Evolutionary conservation across 2,329 filamentous ascomycete genomes (phyloP).

Genomic region (Cercospora berteroae): DNA sequence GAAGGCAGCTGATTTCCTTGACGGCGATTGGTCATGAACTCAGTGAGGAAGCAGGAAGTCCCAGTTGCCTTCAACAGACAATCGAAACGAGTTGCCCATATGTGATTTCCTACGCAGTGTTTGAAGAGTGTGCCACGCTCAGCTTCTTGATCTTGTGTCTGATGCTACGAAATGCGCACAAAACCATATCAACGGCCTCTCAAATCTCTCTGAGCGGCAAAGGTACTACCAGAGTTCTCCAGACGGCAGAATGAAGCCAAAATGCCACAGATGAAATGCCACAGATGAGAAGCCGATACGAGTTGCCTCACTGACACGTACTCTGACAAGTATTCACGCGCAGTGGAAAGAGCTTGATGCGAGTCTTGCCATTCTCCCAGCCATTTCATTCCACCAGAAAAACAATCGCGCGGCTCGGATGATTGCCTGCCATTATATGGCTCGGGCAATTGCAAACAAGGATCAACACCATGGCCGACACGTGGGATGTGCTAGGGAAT

Average conservation of each 20-base stretch:
- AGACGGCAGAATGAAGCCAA: background rate
- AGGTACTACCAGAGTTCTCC: too few species aligned
- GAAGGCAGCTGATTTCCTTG: slow-evolving; percentile 1
- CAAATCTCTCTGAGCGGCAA: background rate
- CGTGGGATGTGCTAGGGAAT: background rate
- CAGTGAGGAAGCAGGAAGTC: background rate
- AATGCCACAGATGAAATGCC: too few species aligned
- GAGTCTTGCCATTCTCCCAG: background rate
- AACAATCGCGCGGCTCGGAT: background rate
- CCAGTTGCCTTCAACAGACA: background rate
- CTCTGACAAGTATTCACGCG: background rate
- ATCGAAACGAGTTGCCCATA: background rate
- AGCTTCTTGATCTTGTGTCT: background rate
- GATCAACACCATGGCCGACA: background rate
- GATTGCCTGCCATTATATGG: background rate
- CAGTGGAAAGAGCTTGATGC: background rate
- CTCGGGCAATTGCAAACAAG: background rate
- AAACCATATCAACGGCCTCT: background rate
- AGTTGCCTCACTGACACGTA: background rate
- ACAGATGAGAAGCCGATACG: too few species aligned
- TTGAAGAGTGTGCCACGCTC: background rate
- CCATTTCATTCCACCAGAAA: background rate
- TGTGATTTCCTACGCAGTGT: background rate
- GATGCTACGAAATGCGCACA: background rate
- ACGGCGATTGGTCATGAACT: background rate